Evolutionary conservation across 495 filamentous ascomycete genomes (phyloP).

Genomic region (Physcia stellaris): DNA sequence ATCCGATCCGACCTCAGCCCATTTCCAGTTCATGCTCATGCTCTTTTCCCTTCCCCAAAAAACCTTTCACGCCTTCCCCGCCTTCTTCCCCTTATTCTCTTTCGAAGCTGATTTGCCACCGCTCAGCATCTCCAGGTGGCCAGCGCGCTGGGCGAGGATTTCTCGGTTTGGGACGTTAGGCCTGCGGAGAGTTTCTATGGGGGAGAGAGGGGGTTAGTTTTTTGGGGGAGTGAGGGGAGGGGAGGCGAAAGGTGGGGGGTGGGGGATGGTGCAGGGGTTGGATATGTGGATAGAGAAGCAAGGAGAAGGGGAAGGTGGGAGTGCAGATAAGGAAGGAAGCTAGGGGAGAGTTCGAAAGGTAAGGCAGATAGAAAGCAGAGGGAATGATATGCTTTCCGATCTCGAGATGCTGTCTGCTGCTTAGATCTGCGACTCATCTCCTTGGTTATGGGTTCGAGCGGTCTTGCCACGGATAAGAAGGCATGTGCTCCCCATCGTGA

Average conservation of each 20-base stretch:
- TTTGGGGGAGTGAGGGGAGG: background rate
- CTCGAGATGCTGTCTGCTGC: no score
- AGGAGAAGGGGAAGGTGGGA: no score
- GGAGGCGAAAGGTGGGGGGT: background rate
- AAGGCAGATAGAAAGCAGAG: no score
- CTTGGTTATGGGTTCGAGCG: no score
- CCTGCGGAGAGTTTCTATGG: conserved; percentile 51
- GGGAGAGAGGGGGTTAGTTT: background rate
- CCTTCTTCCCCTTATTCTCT: conserved; percentile 8
- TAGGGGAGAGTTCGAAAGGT: no score
- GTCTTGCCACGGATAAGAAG: no score
- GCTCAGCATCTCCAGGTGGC: conserved; percentile 56
- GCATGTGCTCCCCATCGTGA: no score
- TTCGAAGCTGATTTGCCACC: conserved; percentile 48
- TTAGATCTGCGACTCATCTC: no score
- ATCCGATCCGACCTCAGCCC: conserved; percentile 16
- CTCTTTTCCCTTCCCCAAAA: conserved; percentile 52
- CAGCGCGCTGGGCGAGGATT: conserved; percentile 52
- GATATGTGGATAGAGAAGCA: no score
- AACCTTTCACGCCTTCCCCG: conserved; percentile 46
- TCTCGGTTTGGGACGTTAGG: conserved; percentile 49
- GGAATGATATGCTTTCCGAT: no score
- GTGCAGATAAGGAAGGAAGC: no score
- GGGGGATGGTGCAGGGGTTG: background rate
- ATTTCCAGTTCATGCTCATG: conserved; percentile 29